These are phyloP conservation scores for Aspergillus asperescens DNA, from an alignment of 495 filamentous ascomycete species.

Conservation along the genomic window DNA sequence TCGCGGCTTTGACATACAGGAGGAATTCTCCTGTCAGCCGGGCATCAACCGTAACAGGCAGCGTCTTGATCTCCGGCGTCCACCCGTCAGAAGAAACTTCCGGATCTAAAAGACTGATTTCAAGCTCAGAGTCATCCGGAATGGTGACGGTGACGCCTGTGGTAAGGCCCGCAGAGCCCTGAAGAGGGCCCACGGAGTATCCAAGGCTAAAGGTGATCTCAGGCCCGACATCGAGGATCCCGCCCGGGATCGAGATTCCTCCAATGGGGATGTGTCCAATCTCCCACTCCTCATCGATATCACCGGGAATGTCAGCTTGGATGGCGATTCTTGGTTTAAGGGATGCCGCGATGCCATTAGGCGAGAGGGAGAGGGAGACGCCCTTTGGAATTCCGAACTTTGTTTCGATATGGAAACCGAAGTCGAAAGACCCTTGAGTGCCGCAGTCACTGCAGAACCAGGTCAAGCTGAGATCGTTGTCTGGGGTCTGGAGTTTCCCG, in stretches of 20 bases:
- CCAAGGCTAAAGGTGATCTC: conserved; percentile 29
- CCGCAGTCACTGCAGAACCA: conserved; percentile 26
- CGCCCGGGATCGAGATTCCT: conserved; percentile 26
- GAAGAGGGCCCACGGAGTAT: conserved; percentile 22
- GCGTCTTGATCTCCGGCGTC: conserved; percentile 22
- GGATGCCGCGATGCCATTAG: conserved; percentile 25
- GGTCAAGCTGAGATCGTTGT: conserved; percentile 12
- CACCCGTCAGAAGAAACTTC: conserved; percentile 27
- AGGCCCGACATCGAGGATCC: conserved; percentile 32
- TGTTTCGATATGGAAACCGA: conserved; percentile 29
- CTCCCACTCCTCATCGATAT: conserved; percentile 19
- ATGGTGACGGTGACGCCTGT: conserved; percentile 23
- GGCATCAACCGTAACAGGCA: conserved; percentile 25
- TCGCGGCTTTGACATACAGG: conserved; percentile 22
- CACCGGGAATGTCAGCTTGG: conserved; percentile 22
- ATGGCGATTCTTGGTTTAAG: conserved; percentile 23
- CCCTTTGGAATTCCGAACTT: conserved; percentile 21
- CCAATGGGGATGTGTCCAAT: conserved; percentile 29
- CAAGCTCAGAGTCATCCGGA: conserved; percentile 23
- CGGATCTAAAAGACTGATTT: conserved; percentile 26
- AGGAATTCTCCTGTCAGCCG: conserved; percentile 21
- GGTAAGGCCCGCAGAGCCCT: conserved; percentile 23
- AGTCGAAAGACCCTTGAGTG: conserved; percentile 31
- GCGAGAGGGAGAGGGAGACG: conserved; percentile 22
- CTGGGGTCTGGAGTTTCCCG: conserved; percentile 10